phyloP scores from a whole-genome alignment of 306 rosid genomes.

The Dalbergia cochinchinensis region DNA sequence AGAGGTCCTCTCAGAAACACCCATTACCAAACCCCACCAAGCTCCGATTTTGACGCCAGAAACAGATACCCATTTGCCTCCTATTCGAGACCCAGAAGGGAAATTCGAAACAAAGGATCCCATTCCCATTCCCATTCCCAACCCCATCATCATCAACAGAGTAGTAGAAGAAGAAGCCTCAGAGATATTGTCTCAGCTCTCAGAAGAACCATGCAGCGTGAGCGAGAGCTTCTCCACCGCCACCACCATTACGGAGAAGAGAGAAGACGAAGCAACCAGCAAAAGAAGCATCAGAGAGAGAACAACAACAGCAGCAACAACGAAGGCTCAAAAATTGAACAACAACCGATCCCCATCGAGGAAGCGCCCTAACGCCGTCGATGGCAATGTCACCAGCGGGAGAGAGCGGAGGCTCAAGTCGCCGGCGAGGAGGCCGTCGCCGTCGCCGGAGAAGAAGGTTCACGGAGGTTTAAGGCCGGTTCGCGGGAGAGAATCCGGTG shows the following conservation, averaged over 20 bases:
- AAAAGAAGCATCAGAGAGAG: conserved; percentile 57
- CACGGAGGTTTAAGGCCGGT: conserved; percentile 47
- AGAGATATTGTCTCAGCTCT: conserved; percentile 62
- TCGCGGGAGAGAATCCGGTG: conserved; percentile 64
- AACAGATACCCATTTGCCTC: conserved; percentile 44
- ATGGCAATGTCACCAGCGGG: conserved; percentile 41
- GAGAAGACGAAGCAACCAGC: conserved; percentile 83
- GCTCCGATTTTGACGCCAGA: conserved; percentile 36
- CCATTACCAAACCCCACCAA: conserved; percentile 59
- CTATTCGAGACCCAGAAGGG: conserved; percentile 20
- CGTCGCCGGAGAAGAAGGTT: conserved; percentile 62
- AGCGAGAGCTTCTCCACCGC: conserved; percentile 75
- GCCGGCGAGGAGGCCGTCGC: conserved; percentile 54
- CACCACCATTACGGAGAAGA: conserved; percentile 62
- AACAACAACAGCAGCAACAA: conserved; percentile 18
- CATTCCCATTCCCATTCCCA: background rate
- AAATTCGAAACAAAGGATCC: conserved; percentile 29
- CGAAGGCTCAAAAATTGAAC: conserved; percentile 45
- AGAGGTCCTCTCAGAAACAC: conserved; percentile 91
- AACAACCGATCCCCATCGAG: conserved; percentile 49
- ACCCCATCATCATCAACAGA: background rate
- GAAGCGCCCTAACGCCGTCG: conserved; percentile 63
- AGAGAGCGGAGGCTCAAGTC: conserved; percentile 58
- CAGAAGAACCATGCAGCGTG: conserved; percentile 62
- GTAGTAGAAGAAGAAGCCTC: conserved; percentile 43